Conservation (phyloP, 768 basidiomycete genomes). For the Lentinus brumalis region DNA sequence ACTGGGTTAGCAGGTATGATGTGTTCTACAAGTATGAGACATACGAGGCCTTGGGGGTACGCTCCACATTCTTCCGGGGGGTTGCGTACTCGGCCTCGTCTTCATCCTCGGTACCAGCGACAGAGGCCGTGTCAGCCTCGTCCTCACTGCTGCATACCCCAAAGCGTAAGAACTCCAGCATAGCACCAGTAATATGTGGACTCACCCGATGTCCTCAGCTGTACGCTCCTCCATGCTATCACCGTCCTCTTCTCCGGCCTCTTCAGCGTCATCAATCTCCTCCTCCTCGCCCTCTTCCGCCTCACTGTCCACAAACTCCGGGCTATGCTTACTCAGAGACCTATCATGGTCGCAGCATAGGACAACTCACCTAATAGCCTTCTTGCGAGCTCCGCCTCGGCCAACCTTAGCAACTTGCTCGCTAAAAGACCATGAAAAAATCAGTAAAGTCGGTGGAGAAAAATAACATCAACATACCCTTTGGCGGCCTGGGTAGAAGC, state of each 20-base stretch:
- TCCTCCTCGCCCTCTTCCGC: background rate
- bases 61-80: too few relatives aligned
- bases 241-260: background rate
- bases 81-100: too few relatives aligned
- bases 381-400: background rate
- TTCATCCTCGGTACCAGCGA: too few relatives aligned
- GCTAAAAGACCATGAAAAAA: background rate
- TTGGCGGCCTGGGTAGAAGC: background rate
- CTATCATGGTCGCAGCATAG: background rate
- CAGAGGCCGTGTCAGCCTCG: too few relatives aligned
- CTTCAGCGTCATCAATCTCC: background rate
- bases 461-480: background rate
- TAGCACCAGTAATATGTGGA: background rate
- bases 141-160: too few relatives aligned
- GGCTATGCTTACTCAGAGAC: background rate
- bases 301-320: background rate
- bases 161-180: too few relatives aligned
- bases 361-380: background rate
- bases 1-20: too few relatives aligned
- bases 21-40: too few relatives aligned
- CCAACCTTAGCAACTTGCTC: background rate
- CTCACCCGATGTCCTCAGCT: background rate
- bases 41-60: too few relatives aligned
- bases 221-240: background rate
- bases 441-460: background rate